Base-by-base conservation (phyloP, 768 basidiomycete genomes). In the Lepiota subincarnata region DNA sequence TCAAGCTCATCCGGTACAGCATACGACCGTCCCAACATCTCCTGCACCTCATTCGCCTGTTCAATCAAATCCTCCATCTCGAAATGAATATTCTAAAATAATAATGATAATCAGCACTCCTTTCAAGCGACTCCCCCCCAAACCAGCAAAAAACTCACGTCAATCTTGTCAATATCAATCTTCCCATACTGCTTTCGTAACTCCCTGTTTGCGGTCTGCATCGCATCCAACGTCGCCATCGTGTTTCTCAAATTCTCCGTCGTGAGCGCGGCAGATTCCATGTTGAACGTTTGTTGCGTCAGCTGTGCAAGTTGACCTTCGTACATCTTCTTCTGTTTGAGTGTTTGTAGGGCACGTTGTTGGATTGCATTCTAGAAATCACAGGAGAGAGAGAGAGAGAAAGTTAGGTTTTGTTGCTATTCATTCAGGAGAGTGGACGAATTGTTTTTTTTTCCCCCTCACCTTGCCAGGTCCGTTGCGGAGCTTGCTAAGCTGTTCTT, bases 241-340 rank as follows among this genome's bases (percentile, higher is more conserved):
- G 97, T 98, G 67, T 98, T 98, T 59, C 92, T 84, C 62, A 98
- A 70, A 69, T 98, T 98, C 73, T 98, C 97, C n/a, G 96, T 98
- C 7, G 92, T 86, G 63, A 98, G 83, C 12, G 89, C 82, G 11
- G 95, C 89, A 50, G 90, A 93, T 73, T 99, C 95, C 90, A 98
- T 98, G 71, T 99, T 98, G 76, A 92, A 98, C 19, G 91, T 87
- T 68, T 98, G 97, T 66, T 98, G 97, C 24, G 88, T 76, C 13
- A 99, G 78, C 68, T 97, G 93, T 7, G 83, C 78, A 36, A 98
- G 80, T 68, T 99, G 97, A 12, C 76, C 78, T 67, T 99, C 97
- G 71, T 96, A 96, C 91, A 98, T 86, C 70, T 84, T 80, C 76
- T 92, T 98, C 74, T 98, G 97, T 71, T 92, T 93, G 38, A 99